phyloP scores from a whole-genome alignment of 805 yeast genomes.

The Metschnikowia lochheadii region DNA sequence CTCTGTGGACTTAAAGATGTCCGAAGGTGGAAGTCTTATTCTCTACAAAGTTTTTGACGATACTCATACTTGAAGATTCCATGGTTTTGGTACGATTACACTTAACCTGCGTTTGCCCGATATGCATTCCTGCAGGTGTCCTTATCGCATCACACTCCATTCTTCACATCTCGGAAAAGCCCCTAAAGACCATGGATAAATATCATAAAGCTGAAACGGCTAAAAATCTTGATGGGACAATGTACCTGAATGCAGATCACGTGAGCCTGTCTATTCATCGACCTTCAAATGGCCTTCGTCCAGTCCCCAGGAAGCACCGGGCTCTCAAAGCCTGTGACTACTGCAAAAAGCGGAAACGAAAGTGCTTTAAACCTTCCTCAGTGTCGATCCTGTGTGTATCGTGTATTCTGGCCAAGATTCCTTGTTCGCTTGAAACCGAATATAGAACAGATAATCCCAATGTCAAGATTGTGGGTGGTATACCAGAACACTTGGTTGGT shows the following conservation, averaged over 20 bases:
- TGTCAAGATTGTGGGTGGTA: conserved; percentile 14
- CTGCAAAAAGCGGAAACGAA: conserved; percentile 55
- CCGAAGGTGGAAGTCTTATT: conserved; percentile 7
- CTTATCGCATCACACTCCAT: neutral
- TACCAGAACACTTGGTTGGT: conserved; percentile 15
- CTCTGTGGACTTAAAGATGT: conserved; percentile 18
- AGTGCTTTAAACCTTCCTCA: conserved; percentile 55
- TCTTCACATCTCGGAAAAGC: neutral
- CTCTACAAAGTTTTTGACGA: conserved; percentile 1
- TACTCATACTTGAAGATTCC: neutral
- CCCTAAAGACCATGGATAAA: neutral
- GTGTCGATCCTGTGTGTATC: conserved; percentile 49
- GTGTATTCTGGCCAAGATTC: conserved; percentile 49
- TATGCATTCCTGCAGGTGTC: neutral
- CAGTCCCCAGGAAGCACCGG: conserved; percentile 20
- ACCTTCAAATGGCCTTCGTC: neutral
- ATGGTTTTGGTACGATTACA: neutral
- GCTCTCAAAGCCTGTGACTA: conserved; percentile 52
- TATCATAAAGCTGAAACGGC: neutral
- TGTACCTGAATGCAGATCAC: neutral
- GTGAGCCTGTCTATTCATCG: neutral
- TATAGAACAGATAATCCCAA: conserved; percentile 12
- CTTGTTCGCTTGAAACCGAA: conserved; percentile 47
- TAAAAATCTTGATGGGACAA: neutral
- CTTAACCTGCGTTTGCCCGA: neutral